These are phyloP conservation scores for Pascua guehoae DNA, from an alignment of 1,284 basidiomycete species.

Conservation along the genomic window DNA sequence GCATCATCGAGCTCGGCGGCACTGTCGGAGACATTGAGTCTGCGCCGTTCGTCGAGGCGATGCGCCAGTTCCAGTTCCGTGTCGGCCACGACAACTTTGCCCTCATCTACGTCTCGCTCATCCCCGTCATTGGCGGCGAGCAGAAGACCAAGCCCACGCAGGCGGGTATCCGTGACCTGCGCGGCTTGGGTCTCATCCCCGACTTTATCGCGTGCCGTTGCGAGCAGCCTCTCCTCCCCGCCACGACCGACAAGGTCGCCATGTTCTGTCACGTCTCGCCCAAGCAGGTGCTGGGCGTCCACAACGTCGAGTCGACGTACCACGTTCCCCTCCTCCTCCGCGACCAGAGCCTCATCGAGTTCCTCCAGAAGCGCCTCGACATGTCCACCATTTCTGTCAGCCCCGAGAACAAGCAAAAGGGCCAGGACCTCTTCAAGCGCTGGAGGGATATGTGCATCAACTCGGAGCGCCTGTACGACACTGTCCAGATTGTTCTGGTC, in stretches of 20 bases:
- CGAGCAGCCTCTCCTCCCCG: slow-evolving; percentile 63
- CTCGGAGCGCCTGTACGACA: slow-evolving; percentile 88
- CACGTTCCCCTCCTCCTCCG: slow-evolving; percentile 92
- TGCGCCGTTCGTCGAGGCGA: slow-evolving; percentile 95
- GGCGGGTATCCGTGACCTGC: slow-evolving; percentile 89
- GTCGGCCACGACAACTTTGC: slow-evolving; percentile 97
- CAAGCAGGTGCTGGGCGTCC: slow-evolving; percentile 93
- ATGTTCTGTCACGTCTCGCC: slow-evolving; percentile 98
- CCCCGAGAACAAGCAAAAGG: slow-evolving; percentile 59
- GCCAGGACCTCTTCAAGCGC: slow-evolving; percentile 62
- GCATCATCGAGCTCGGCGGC: slow-evolving; percentile 97
- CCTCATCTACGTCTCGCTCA: slow-evolving; percentile 94
- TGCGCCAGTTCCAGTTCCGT: slow-evolving; percentile 99
- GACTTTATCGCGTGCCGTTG: slow-evolving; percentile 92
- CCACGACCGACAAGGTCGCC: slow-evolving; percentile 92
- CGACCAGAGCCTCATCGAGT: slow-evolving; percentile 85
- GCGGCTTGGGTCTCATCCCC: slow-evolving; percentile 88
- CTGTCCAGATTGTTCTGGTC: slow-evolving; percentile 85
- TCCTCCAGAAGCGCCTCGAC: slow-evolving; percentile 75
- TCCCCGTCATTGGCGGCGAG: slow-evolving; percentile 96
- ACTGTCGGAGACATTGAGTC: slow-evolving; percentile 96
- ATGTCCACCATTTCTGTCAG: slow-evolving; percentile 62
- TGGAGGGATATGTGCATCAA: slow-evolving; percentile 85
- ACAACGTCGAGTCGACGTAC: slow-evolving; percentile 95
- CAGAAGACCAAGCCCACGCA: slow-evolving; percentile 99